Conservation (phyloP, 2,329 filamentous ascomycete genomes). For the Calonectria hawksworthii region DNA sequence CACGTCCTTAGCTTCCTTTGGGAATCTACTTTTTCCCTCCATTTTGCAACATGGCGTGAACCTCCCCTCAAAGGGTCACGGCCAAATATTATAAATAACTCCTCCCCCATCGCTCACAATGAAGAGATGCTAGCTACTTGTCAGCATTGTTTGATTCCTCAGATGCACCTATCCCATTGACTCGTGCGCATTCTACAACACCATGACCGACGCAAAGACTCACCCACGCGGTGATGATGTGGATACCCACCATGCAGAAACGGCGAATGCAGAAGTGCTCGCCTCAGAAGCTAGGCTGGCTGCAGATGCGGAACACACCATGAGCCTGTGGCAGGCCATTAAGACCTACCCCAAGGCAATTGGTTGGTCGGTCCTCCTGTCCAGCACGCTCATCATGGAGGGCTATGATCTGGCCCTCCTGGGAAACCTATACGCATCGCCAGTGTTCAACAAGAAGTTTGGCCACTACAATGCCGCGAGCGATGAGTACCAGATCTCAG, state of each 20-base stretch:
- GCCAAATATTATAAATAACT: conserved; percentile 22
- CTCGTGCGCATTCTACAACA: neutral
- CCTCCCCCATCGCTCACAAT: neutral
- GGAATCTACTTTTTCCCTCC: neutral
- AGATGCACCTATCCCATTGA: neutral
- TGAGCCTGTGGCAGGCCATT: conserved; percentile 57
- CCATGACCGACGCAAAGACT: conserved; percentile 42
- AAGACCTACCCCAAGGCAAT: conserved; percentile 62
- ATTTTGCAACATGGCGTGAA: neutral
- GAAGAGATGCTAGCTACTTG: neutral
- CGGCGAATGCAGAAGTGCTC: conserved; percentile 41
- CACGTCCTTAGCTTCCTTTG: neutral
- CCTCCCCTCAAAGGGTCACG: neutral
- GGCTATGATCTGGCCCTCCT: conserved; percentile 66
- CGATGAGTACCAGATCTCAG: conserved; percentile 62
- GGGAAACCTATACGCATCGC: conserved; percentile 63
- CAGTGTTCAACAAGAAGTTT: conserved; percentile 60
- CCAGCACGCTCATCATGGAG: conserved; percentile 64
- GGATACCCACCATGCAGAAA: conserved; percentile 45
- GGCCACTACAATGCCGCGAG: conserved; percentile 52
- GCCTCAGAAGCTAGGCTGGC: conserved; percentile 57
- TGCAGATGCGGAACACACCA: conserved; percentile 56
- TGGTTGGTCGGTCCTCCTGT: conserved; percentile 61
- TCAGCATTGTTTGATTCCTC: neutral
- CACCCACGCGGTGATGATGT: conserved; percentile 34